Evolutionary conservation across 2,329 filamentous ascomycete genomes (phyloP), one percentile per base, ranked within the genome.

Genomic region (Mollisiaceae sp.): DNA sequence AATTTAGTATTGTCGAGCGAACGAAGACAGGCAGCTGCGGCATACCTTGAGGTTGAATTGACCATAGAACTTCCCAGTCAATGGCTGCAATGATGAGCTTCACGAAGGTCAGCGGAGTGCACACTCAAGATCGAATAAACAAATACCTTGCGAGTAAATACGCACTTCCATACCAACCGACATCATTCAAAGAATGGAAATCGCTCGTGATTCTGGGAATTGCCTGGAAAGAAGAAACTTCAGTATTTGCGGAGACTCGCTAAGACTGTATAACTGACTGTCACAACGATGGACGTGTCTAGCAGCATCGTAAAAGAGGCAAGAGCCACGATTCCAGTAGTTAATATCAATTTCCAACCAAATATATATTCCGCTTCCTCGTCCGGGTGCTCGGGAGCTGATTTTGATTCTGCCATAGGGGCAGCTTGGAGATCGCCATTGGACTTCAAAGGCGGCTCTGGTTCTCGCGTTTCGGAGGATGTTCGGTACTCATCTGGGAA

Each of bases 161-260:
- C 2, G 74, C 71, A 52, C 73, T 74, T 41, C 74, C 74, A 68
- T 78, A 78, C 75, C 76, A 78, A 5, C 76, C 74, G 12, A 78
- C 69, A 66, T 78, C 76, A 43, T 72, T 58, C 15, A 77, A 68
- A 14, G 74, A 75, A 27, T 78, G 72, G 60, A 79, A 78, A 22
- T 75, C 70, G 24, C 61, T 62, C 1, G 77, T 79, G 52, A 79
- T 78, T n/a, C 75, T 72, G 14, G 78, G 77, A 45, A 78, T 78
- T 4, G 82, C 77, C 76, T 77, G 15, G 20, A 58, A 2, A 39
- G 43, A 43, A n/a, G 5, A 43, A 2, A n/a, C 9, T 8, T 64
- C 27, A 65, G 56, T 45, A 50, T 41, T 9, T 20, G 12, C 11
- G 41, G 41, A 38, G 83, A 84, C 38, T 38, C 14, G 35, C 18